phyloP scores from a whole-genome alignment of 805 yeast species.

The Hanseniaspora mollemarum region DNA sequence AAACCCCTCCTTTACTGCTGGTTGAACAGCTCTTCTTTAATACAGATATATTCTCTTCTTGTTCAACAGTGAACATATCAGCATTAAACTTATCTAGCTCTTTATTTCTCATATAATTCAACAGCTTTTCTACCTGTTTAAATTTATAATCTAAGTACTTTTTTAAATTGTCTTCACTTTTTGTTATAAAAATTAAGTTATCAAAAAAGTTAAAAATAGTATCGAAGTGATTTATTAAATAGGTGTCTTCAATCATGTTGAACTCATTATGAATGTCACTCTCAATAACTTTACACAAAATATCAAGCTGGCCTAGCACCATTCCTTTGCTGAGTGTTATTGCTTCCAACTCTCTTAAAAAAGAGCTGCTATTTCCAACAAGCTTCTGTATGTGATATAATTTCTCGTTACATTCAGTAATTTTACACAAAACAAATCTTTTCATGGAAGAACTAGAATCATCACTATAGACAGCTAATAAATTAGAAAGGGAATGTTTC shows the following conservation, averaged over 20 bases:
- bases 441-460: background rate
- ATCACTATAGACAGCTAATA: background rate
- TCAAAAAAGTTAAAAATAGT: constrained; percentile 6
- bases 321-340: constrained; percentile 4
- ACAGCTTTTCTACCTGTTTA: background rate
- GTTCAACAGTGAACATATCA: background rate
- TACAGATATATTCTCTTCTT: too few species aligned
- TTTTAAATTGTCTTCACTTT: background rate
- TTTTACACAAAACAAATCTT: constrained; percentile 3
- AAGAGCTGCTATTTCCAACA: background rate
- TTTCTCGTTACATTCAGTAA: constrained; percentile 2
- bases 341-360: constrained; percentile 10
- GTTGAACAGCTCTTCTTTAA: too few species aligned
- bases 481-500: constrained; percentile 1
- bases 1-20: background rate
- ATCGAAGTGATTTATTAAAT: background rate
- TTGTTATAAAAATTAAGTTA: background rate
- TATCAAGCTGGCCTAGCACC: constrained; percentile 11
- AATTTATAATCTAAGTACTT: background rate
- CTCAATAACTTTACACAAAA: constrained; percentile 4
- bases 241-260: constrained; percentile 2
- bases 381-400: constrained; percentile 4
- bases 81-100: background rate
- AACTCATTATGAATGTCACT: constrained; percentile 12
- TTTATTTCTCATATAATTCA: background rate